Evolutionary conservation across 2,329 filamentous ascomycete species (phyloP).

Genomic region (Beauveria varroae): DNA sequence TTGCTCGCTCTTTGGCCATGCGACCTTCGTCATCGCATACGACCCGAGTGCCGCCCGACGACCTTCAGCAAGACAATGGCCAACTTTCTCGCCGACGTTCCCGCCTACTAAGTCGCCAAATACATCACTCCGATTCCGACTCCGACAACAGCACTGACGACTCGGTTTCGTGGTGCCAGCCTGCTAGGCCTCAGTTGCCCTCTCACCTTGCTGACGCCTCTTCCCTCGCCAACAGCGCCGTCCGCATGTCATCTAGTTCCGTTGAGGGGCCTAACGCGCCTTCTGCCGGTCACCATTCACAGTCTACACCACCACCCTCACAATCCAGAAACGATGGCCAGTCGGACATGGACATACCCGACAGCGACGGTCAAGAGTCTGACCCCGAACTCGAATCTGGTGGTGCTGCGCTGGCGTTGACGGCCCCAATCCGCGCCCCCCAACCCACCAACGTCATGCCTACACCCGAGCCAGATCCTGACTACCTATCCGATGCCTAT

Average conservation of each 20-base stretch:
- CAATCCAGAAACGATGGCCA: constrained; percentile 14
- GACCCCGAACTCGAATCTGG: constrained; percentile 12
- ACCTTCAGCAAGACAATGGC: constrained; percentile 1
- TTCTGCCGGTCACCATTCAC: neutral
- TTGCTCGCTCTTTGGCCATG: constrained; percentile 13
- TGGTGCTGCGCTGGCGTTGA: constrained; percentile 5
- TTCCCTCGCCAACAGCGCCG: neutral
- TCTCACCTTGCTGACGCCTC: neutral
- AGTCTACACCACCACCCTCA: neutral
- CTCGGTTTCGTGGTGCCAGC: neutral
- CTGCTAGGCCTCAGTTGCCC: neutral
- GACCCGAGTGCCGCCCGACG: neutral
- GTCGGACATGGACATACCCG: constrained; percentile 13
- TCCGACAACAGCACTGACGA: neutral
- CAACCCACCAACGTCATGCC: neutral
- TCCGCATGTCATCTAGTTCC: neutral
- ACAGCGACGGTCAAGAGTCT: neutral
- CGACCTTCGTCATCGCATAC: constrained; percentile 10
- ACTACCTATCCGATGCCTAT: neutral
- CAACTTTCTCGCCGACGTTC: neutral
- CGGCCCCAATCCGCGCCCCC: neutral
- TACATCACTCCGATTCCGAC: neutral
- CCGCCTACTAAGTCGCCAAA: neutral
- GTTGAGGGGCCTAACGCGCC: neutral
- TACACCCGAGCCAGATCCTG: neutral